Conservation (phyloP, 2,329 filamentous ascomycete genomes). For the Hymenoscyphus scutula region DNA sequence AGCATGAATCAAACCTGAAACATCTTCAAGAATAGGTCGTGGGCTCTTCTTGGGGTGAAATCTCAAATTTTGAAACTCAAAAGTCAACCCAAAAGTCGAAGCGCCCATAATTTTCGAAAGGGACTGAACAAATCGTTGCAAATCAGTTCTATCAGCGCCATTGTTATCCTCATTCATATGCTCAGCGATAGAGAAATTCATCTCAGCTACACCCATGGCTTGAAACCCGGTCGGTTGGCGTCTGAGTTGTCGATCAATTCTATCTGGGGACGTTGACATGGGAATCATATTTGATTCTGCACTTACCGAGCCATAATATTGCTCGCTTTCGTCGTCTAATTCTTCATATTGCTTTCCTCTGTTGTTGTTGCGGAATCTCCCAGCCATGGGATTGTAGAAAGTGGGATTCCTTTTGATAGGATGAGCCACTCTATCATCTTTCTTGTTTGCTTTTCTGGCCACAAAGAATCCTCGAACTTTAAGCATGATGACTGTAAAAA, state of each 20-base stretch:
- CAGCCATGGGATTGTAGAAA: not conserved
- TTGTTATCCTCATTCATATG: constrained; percentile 15
- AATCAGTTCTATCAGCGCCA: constrained; percentile 38
- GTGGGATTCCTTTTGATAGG: constrained; percentile 6
- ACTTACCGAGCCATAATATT: not conserved
- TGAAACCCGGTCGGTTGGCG: constrained; percentile 26
- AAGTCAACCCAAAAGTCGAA: constrained; percentile 51
- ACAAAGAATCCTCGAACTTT: constrained; percentile 39
- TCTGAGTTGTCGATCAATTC: constrained; percentile 7
- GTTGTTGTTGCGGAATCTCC: not conserved
- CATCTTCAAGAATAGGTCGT: constrained; percentile 49
- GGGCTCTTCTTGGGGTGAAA: constrained; percentile 44
- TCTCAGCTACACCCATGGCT: constrained; percentile 17
- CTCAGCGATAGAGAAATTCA: constrained; percentile 19
- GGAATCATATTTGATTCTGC: constrained; percentile 5
- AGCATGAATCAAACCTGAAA: constrained; percentile 53
- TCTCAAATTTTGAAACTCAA: constrained; percentile 49
- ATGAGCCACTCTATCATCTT: not conserved
- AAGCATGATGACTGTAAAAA: constrained; percentile 2
- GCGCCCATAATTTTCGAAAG: constrained; percentile 52
- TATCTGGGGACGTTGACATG: not conserved
- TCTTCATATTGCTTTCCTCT: constrained; percentile 18
- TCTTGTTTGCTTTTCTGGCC: constrained; percentile 20
- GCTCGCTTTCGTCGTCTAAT: constrained; percentile 11
- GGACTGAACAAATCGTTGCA: constrained; percentile 51